A percentile compares a stretch with the other conserved stretches of the same genome.
Evolutionary conservation across 345 rosid species (phyloP).

Genomic region (Anacardium occidentale): DNA sequence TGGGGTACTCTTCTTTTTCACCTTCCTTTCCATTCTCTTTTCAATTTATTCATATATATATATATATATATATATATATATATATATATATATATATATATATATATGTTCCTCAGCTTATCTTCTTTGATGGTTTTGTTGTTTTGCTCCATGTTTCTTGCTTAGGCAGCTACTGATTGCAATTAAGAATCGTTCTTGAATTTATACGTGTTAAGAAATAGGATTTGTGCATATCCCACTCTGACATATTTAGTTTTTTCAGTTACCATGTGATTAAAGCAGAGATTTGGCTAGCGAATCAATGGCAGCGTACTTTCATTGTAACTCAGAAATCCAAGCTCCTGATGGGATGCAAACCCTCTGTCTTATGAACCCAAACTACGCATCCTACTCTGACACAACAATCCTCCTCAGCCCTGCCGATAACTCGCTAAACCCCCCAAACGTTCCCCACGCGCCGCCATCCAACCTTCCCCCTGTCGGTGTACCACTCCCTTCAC

Average conservation of each 20-base stretch:
- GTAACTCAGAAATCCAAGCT: constrained; percentile 48
- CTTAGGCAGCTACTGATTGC: constrained; percentile 4
- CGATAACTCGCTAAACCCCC: constrained; percentile 19
- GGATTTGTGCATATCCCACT: background rate
- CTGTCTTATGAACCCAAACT: constrained; percentile 48
- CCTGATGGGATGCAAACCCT: constrained; percentile 51
- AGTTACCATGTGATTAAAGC: constrained; percentile 11
- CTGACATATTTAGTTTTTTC: background rate
- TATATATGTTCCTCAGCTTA: too few relatives aligned
- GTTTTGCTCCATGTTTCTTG: too few relatives aligned
- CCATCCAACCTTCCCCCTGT: constrained; percentile 21
- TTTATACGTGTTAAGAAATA: background rate
- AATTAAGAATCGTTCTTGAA: background rate
- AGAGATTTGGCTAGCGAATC: constrained; percentile 9
- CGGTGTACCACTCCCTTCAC: constrained; percentile 37
- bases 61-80: background rate
- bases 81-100: background rate
- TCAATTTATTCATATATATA: background rate
- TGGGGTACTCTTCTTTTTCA: constrained; percentile 18
- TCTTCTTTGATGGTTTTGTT: background rate
- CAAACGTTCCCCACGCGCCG: constrained; percentile 37
- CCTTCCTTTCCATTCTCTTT: too few relatives aligned
- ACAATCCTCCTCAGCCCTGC: constrained; percentile 37
- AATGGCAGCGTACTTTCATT: constrained; percentile 56
- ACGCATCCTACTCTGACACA: constrained; percentile 41